Evolutionary conservation across 208 protist genomes (phyloP).

Genomic region (Herpetomonas samuelpessoai): DNA sequence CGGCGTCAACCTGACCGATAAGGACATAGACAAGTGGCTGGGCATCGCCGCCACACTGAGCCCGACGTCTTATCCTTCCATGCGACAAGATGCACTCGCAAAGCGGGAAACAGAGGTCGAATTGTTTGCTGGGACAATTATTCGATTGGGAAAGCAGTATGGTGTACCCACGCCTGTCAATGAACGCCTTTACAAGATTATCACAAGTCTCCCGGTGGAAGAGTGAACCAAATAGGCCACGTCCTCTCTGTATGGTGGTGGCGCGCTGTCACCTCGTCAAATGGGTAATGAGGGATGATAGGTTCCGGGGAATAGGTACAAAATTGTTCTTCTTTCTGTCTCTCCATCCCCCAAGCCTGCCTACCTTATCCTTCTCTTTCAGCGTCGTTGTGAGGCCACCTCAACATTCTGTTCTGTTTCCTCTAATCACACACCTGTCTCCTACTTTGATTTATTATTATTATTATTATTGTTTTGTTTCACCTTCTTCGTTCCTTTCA

Average conservation of each 20-base stretch:
- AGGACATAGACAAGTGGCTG: slow-evolving; percentile 17
- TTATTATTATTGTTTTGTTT: too few relatives aligned
- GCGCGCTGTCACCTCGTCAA: too few relatives aligned
- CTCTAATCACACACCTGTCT: too few relatives aligned
- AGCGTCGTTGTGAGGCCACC: too few relatives aligned
- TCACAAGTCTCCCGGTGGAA: not conserved
- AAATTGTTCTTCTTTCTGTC: not conserved
- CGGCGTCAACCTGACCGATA: slow-evolving; percentile 13
- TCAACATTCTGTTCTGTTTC: too few relatives aligned
- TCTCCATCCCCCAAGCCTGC: not conserved
- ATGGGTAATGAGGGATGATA: too few relatives aligned
- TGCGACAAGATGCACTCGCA: slow-evolving; percentile 14
- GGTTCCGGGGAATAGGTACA: too few relatives aligned
- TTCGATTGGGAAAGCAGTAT: slow-evolving; percentile 19
- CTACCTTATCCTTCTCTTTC: too few relatives aligned
- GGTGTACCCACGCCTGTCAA: slow-evolving; percentile 10
- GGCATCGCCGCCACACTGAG: slow-evolving; percentile 7
- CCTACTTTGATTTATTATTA: too few relatives aligned
- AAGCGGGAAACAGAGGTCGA: slow-evolving; percentile 16
- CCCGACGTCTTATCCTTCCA: slow-evolving; percentile 15
- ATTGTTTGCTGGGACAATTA: slow-evolving; percentile 16
- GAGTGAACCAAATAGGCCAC: too few relatives aligned
- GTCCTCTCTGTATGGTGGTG: too few relatives aligned
- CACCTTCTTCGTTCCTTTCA: too few relatives aligned
- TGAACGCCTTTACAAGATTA: not conserved